These are phyloP conservation scores for Nigrospora oryzae DNA, from an alignment of 2,329 filamentous ascomycete species.

Conservation along the genomic window DNA sequence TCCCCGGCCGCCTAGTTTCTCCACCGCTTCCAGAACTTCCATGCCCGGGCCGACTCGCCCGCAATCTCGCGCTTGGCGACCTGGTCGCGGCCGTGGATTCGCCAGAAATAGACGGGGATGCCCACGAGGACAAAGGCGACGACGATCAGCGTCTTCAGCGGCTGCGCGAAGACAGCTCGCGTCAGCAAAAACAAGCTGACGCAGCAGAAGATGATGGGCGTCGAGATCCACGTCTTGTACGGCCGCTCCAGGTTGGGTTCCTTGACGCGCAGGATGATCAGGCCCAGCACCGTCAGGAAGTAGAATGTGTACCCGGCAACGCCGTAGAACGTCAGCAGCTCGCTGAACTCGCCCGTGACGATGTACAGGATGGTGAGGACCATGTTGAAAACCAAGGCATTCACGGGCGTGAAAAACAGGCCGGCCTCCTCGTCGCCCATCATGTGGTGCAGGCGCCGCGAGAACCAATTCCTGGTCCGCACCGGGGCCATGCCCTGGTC, in stretches of 20 bases:
- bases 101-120: constrained; percentile 82
- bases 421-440: constrained; percentile 71
- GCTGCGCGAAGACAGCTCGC: constrained; percentile 82
- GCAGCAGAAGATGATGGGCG: constrained; percentile 96
- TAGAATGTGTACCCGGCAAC: constrained; percentile 97
- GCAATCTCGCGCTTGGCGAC: constrained; percentile 31
- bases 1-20: constrained; percentile 4
- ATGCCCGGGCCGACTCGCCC: constrained; percentile 25
- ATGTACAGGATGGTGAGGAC: constrained; percentile 69
- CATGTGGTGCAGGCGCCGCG: constrained; percentile 49
- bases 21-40: constrained; percentile 52
- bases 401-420: constrained; percentile 89
- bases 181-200: constrained; percentile 88
- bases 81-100: constrained; percentile 59
- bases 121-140: constrained; percentile 77
- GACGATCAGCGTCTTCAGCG: constrained; percentile 81
- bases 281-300: constrained; percentile 85
- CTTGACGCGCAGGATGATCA: constrained; percentile 80
- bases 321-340: constrained; percentile 92
- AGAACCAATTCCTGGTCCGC: constrained; percentile 46
- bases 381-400: constrained; percentile 79
- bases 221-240: constrained; percentile 94
- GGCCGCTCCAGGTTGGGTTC: constrained; percentile 85
- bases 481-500: constrained; percentile 32
- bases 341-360: constrained; percentile 79